Percentiles rank a stretch among this genome's conserved stretches.
Evolutionary conservation across 1,284 basidiomycete species (phyloP).

Genomic region (Moniliella sp.): DNA sequence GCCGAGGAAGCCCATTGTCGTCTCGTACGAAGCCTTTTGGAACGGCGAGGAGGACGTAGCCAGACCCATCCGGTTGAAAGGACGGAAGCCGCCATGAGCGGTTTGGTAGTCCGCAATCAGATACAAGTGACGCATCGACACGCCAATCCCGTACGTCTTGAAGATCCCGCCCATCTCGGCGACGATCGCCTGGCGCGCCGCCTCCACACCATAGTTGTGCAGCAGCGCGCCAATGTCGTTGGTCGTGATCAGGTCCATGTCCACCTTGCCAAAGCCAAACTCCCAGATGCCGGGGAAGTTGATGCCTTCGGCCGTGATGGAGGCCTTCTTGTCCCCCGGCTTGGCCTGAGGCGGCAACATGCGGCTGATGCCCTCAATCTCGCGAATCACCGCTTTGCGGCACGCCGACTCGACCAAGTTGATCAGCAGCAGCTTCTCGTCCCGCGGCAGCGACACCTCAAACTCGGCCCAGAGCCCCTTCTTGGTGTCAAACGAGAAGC

Average conservation of each 20-base stretch:
- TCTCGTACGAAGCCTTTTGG: slow-evolving; percentile 91
- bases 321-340: slow-evolving; percentile 10
- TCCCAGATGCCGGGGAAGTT: slow-evolving; percentile 80
- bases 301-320: slow-evolving; percentile 30
- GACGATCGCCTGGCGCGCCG: slow-evolving; percentile 36
- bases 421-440: slow-evolving; percentile 31
- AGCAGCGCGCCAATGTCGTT: slow-evolving; percentile 89
- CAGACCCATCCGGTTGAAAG: slow-evolving; percentile 89
- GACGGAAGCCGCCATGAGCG: slow-evolving; percentile 84
- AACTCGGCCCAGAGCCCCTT: slow-evolving; percentile 38
- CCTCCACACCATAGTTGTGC: slow-evolving; percentile 50
- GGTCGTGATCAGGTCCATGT: slow-evolving; percentile 64
- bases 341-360: slow-evolving; percentile 21
- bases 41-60: slow-evolving; percentile 73
- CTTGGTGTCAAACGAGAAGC: slow-evolving; percentile 50
- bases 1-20: slow-evolving; percentile 79
- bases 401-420: slow-evolving; percentile 31
- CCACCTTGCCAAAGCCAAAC: slow-evolving; percentile 56
- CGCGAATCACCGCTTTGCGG: slow-evolving; percentile 23
- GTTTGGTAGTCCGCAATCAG: slow-evolving; percentile 97
- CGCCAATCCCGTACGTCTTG: slow-evolving; percentile 88
- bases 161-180: slow-evolving; percentile 76
- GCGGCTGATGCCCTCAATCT: slow-evolving; percentile 10
- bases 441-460: slow-evolving; percentile 17
- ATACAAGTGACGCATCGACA: slow-evolving; percentile 79